phyloP scores from a whole-genome alignment of 2,329 filamentous ascomycete genomes.

The Neospermospora avenae region DNA sequence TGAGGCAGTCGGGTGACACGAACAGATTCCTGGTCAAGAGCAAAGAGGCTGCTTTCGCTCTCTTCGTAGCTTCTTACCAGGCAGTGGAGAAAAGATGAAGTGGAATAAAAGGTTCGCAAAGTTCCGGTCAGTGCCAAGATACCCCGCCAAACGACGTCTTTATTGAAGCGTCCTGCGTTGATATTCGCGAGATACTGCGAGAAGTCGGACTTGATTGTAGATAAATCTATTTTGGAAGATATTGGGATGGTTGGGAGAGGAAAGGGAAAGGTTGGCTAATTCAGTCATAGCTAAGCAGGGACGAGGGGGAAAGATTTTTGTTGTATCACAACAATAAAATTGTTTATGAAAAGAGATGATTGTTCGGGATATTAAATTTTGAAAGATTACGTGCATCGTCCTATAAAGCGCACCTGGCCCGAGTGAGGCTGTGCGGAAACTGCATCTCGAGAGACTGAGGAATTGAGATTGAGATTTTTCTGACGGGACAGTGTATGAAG shows the following conservation, averaged over 20 bases:
- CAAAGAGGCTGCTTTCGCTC: conserved; percentile 2
- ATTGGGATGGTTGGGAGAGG: conserved; percentile 7
- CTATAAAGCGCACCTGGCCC: too few species aligned
- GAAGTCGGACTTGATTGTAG: not conserved
- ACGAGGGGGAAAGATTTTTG: too few species aligned
- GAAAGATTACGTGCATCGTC: too few species aligned
- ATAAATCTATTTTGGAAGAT: not conserved
- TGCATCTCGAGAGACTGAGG: too few species aligned
- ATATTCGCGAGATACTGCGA: not conserved
- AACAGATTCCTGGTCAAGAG: not conserved
- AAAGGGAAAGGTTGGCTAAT: not conserved
- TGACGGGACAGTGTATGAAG: too few species aligned
- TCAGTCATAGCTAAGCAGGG: not conserved
- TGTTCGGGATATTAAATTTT: too few species aligned
- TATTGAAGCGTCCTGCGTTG: not conserved
- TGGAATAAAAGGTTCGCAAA: conserved; percentile 18
- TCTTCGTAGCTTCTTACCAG: conserved; percentile 12
- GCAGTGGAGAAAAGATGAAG: conserved; percentile 5
- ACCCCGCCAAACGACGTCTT: conserved; percentile 19
- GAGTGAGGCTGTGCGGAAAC: too few species aligned
- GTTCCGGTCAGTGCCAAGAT: conserved; percentile 18
- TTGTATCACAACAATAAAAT: not conserved
- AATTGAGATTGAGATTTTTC: too few species aligned
- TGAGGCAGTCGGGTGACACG: conserved; percentile 8
- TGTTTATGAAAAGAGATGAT: not conserved